Base-by-base conservation (phyloP, 2,329 filamentous ascomycete genomes). In the Fusarium albidum region DNA sequence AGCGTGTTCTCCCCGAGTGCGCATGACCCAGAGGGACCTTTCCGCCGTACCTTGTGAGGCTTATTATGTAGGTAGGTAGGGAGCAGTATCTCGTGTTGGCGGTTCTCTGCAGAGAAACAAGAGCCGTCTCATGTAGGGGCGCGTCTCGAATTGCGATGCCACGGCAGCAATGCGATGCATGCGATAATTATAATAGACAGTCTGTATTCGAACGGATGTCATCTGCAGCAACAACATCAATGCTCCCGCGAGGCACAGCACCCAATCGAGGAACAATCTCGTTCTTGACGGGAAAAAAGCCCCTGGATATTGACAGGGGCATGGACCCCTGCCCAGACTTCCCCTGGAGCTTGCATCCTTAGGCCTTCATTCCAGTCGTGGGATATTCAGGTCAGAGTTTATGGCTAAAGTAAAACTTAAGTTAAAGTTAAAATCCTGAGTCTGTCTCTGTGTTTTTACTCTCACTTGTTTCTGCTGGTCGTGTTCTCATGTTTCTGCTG, bases 301-400 rank as follows among this genome's bases (percentile, higher is more conserved):
- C 57, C 57, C 57, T 59, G 57, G 26, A 25, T n/a, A 43, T 18
- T 10, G 25, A 44, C 21, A 58, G 40, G 15, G 33, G 18, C 33
- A 21, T 41, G 29, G 57, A 60, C 57, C 57, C 57, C 52, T 60
- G 57, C 21, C 21, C 42, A 55, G 41, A 49, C 14, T 47, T 32
- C 31, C 55, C 56, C 56, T 59, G 54, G 54, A 47, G 49, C 37
- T 59, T 54, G 33, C 26, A 32, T 53, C 47, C 27, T 29, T 44
- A 47, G 33, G 15, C 29, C 8, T 17, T n/a, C 48, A 53, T 53
- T 53, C 53, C 53, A 52, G 11, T 10, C 5, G 21, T 7, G 32
- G 29, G 31, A 18, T 33, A 17, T 44, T 35, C 14, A 44, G 41
- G 31, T 17, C 41, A 26, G 41, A 33, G 17, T 33, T 21, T 31